Conservation (phyloP, 352 stramenopile genomes). For the Peronospora farinosa region DNA sequence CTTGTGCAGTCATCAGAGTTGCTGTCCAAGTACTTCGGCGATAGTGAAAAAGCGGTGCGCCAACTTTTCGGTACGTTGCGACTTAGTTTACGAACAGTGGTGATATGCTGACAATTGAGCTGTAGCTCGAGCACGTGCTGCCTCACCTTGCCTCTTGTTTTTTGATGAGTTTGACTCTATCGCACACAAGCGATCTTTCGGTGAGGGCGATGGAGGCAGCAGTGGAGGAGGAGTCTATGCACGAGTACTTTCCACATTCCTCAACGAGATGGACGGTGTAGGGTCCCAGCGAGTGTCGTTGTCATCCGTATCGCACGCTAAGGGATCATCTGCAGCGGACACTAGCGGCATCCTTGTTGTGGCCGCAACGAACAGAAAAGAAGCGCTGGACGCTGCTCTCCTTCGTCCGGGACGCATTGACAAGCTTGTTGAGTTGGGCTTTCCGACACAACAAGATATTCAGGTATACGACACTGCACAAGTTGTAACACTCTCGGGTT, state of each 20-base stretch:
- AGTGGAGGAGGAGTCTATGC: constrained; percentile 58
- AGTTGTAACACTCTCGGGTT: not conserved
- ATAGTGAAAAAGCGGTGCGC: constrained; percentile 78
- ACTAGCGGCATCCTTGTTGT: constrained; percentile 56
- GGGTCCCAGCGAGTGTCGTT: constrained; percentile 25
- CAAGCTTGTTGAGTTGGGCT: constrained; percentile 56
- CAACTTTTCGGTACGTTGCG: constrained; percentile 61
- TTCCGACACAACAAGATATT: constrained; percentile 45
- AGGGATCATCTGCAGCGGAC: constrained; percentile 4
- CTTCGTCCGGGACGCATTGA: constrained; percentile 76
- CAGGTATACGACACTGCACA: constrained; percentile 14
- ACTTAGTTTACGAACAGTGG: not conserved
- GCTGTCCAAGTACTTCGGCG: constrained; percentile 84
- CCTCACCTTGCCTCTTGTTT: constrained; percentile 74
- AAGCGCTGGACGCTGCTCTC: constrained; percentile 65
- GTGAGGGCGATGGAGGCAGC: constrained; percentile 31
- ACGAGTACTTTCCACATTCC: constrained; percentile 73
- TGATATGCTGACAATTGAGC: constrained; percentile 2
- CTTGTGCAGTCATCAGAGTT: constrained; percentile 63
- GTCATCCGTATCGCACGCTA: constrained; percentile 16
- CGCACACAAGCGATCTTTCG: constrained; percentile 66
- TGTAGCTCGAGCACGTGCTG: constrained; percentile 55
- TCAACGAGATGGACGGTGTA: constrained; percentile 85
- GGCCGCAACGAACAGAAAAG: constrained; percentile 64
- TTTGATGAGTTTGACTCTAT: constrained; percentile 86